These are phyloP conservation scores for Ceriops zippeliana DNA, from an alignment of 345 rosid genomes.

Conservation along the genomic window DNA sequence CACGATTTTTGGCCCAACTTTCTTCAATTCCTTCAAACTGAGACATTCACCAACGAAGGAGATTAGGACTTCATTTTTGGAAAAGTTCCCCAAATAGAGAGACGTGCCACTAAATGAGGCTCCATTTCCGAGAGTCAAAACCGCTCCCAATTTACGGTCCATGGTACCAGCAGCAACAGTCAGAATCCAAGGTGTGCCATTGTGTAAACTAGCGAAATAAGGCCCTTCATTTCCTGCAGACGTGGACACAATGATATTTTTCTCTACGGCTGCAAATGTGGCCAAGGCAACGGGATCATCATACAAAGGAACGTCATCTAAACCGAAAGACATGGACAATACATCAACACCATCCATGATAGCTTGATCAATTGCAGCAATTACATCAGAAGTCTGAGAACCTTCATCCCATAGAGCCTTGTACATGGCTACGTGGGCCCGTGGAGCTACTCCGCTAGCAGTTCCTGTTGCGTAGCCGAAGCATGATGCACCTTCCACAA, in stretches of 20 bases:
- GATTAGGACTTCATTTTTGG: conserved; percentile 22
- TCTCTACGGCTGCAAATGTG: conserved; percentile 16
- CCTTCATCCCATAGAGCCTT: conserved; percentile 35
- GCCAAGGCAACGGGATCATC: conserved; percentile 19
- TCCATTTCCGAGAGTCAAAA: conserved; percentile 29
- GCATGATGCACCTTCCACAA: conserved; percentile 18
- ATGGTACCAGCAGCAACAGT: conserved; percentile 30
- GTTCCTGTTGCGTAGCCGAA: conserved; percentile 35
- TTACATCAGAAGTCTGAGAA: conserved; percentile 21
- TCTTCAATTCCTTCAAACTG: conserved; percentile 17
- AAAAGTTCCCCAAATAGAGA: conserved; percentile 23
- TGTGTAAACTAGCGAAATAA: neutral
- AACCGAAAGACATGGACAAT: conserved; percentile 31
- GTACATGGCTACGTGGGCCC: conserved; percentile 31
- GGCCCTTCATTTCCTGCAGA: conserved; percentile 20
- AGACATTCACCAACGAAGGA: conserved; percentile 41
- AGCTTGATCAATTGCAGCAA: conserved; percentile 35
- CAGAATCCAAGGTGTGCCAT: conserved; percentile 18
- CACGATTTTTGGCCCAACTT: conserved; percentile 29
- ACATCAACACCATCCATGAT: conserved; percentile 34
- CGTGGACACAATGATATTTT: conserved; percentile 3
- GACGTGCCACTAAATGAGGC: conserved; percentile 19
- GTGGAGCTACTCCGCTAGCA: conserved; percentile 33
- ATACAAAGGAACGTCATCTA: conserved; percentile 20
- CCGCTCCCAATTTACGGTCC: conserved; percentile 33